phyloP scores from a whole-genome alignment of 306 rosid species.

The Ochetophila trinervis region DNA sequence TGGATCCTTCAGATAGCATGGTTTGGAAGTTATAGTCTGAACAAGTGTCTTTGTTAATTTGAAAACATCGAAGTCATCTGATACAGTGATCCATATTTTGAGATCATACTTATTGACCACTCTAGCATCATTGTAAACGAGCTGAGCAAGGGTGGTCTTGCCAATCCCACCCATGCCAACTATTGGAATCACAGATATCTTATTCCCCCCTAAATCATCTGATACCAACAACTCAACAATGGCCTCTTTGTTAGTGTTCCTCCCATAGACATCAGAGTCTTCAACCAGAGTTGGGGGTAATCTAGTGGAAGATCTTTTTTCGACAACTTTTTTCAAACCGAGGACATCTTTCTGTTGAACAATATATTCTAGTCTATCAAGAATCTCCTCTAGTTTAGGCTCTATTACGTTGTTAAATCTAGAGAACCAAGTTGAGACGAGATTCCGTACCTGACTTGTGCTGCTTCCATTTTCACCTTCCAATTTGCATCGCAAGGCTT shows the following conservation, averaged over 20 bases:
- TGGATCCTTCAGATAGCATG: not conserved
- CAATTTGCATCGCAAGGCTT: conserved; percentile 9
- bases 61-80: no score
- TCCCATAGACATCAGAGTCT: conserved; percentile 16
- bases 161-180: no score
- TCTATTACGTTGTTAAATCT: not conserved
- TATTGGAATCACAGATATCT: no score
- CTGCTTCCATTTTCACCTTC: conserved; percentile 8
- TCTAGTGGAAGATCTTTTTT: not conserved
- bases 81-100: no score
- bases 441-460: no score
- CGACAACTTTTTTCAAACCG: not conserved
- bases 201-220: no score
- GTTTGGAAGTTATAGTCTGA: not conserved
- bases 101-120: no score
- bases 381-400: no score
- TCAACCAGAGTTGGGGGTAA: conserved; percentile 1
- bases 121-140: no score
- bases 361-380: not conserved
- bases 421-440: no score
- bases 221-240: conserved; percentile 7
- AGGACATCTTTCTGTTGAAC: not conserved
- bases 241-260: not conserved
- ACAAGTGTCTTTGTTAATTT: conserved; percentile 1
- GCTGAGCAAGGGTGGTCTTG: no score